Base-by-base conservation (phyloP, 1,139 yeast species). In the Saccharomyces hybrid region DNA sequence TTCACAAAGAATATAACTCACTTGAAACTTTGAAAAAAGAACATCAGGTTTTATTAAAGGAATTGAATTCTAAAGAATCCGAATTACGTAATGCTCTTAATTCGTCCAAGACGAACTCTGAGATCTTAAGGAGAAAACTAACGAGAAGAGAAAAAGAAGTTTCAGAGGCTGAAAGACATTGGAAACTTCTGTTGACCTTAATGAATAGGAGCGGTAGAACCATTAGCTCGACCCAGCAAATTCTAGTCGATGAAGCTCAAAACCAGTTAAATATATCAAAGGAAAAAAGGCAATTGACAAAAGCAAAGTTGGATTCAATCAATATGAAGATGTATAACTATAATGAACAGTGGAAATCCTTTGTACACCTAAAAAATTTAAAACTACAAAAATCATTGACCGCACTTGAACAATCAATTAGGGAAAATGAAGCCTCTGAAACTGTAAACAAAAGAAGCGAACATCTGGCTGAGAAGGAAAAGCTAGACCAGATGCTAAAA, bases 41-140 rank as follows among this genome's bases (percentile, higher is more conserved):
- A 12, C 53, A 48, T 42, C 41, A 57, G 27, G 47, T 49, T 29
- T 41, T 51, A 19, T 47, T 51, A 9, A 50, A 51, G 21, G 19
- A 47, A 24, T 48, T 50, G 46, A 47, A 47, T 29, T 51, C 34
- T 4, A 56, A 55, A 29, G 65, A 63, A 50, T 29, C 48, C 12
- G 56, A 53, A 31, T 24, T 64, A 4, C 54, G 51, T 38, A 55
- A 56, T 27, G 49, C 55, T 6, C 46, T 58, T 12, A 55, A 56
- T 8, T 52, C 61, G 2, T 51, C 59, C 9, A 55, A 58, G 21
- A 58, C 61, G 8, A 61, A 56, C 11, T 56, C 53, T 27, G 53
- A 55, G 16, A 60, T 65, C 4, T 46, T 65, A 29, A 53, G 56
- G 19, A 58, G 57, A 49, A 64, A 63, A 50, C 47, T 63, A n/a